Evolutionary conservation across 2,329 filamentous ascomycete genomes (phyloP).

Genomic region (Hypomyces rosellus): DNA sequence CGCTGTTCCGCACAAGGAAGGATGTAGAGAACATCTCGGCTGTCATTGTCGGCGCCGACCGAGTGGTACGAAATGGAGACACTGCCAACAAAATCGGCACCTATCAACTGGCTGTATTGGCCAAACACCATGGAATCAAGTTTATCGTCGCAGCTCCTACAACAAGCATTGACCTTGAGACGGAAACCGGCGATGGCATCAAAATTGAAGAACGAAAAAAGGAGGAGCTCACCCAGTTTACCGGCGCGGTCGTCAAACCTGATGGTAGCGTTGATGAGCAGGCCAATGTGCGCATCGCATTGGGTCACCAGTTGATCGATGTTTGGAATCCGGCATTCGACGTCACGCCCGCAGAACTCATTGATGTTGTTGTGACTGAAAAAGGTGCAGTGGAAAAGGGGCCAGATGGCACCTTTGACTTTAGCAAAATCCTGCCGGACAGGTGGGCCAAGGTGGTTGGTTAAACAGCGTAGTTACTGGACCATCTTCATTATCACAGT

Average conservation of each 20-base stretch:
- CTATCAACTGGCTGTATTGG: slow-evolving; percentile 86
- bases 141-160: slow-evolving; percentile 93
- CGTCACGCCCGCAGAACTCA: slow-evolving; percentile 80
- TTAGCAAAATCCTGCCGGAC: slow-evolving; percentile 50
- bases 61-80: slow-evolving; percentile 93
- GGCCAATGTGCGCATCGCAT: slow-evolving; percentile 66
- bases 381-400: slow-evolving; percentile 79
- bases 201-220: slow-evolving; percentile 81
- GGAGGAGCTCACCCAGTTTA: slow-evolving; percentile 79
- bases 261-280: slow-evolving; percentile 58
- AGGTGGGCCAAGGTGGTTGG: slow-evolving; percentile 38
- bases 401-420: slow-evolving; percentile 62
- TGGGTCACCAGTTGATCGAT: slow-evolving; percentile 68
- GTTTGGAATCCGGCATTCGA: slow-evolving; percentile 99
- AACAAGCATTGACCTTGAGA: slow-evolving; percentile 85
- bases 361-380: slow-evolving; percentile 93
- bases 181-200: slow-evolving; percentile 70
- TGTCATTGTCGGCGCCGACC: slow-evolving; percentile 89
- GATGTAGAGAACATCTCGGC: slow-evolving; percentile 65
- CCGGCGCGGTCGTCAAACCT: slow-evolving; percentile 62
- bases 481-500: background rate
- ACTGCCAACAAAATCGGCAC: slow-evolving; percentile 99
- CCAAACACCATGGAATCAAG: slow-evolving; percentile 79
- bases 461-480: background rate
- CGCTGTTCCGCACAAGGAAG: slow-evolving; percentile 63